Conservation (phyloP, 2,329 filamentous ascomycete species). For the Ambrosiella beaveri region DNA sequence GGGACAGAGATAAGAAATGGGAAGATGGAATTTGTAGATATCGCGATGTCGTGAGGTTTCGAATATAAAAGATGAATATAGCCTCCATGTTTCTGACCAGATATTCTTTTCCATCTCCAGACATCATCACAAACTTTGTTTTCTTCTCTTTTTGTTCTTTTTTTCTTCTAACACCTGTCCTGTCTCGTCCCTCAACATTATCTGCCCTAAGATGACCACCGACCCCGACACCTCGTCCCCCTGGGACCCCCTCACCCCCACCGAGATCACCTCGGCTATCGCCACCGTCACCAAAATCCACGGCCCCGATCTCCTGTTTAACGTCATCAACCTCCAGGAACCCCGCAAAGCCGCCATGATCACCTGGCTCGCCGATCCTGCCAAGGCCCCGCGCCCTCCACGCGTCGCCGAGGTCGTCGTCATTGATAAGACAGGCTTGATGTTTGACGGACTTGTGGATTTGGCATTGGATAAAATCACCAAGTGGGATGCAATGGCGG, state of each 20-base stretch:
- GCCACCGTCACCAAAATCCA: conserved; percentile 52
- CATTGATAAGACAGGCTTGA: conserved; percentile 59
- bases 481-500: conserved; percentile 58
- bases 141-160: neutral
- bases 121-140: too few relatives aligned
- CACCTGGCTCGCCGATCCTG: conserved; percentile 54
- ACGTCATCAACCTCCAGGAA: conserved; percentile 71
- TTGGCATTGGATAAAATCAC: conserved; percentile 48
- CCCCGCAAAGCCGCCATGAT: conserved; percentile 73
- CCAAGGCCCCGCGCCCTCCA: conserved; percentile 41
- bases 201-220: neutral
- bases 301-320: conserved; percentile 58
- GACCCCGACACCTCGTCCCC: conserved; percentile 24
- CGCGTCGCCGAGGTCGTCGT: conserved; percentile 70
- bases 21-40: too few relatives aligned
- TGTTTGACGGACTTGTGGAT: conserved; percentile 71
- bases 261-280: conserved; percentile 59
- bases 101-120: too few relatives aligned
- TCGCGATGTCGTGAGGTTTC: too few relatives aligned
- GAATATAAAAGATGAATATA: too few relatives aligned
- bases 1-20: too few relatives aligned
- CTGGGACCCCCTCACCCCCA: conserved; percentile 55
- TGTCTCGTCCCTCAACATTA: neutral
- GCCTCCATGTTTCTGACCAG: too few relatives aligned
- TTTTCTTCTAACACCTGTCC: neutral